Percentiles rank a stretch among this genome's conserved stretches.
Evolutionary conservation across 352 stramenopile genomes (phyloP).

Genomic region (Chrysophaeum taylorii): DNA sequence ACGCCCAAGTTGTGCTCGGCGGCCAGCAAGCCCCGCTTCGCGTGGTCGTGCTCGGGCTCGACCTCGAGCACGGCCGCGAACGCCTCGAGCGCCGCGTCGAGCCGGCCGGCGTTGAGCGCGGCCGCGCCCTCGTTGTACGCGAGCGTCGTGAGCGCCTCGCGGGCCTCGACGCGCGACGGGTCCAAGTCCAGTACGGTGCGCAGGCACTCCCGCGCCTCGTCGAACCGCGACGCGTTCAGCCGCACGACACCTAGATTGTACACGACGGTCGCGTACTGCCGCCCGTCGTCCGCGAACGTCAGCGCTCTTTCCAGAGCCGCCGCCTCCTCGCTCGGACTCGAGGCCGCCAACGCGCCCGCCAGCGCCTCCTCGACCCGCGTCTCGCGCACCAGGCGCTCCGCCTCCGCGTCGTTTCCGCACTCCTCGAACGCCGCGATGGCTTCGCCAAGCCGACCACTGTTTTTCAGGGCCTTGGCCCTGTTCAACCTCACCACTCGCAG

Average conservation of each 20-base stretch:
- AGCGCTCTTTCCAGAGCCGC: too few species aligned
- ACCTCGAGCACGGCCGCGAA: background rate
- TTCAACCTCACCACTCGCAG: too few species aligned
- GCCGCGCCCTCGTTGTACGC: background rate
- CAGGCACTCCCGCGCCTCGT: background rate
- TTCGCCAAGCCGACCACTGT: too few species aligned
- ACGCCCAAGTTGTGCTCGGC: conserved; percentile 1
- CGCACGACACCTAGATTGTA: background rate
- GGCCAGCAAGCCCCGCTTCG: background rate
- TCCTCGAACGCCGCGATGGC: too few species aligned
- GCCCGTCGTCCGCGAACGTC: too few species aligned
- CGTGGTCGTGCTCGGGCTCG: background rate
- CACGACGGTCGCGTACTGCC: too few species aligned
- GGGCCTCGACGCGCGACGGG: background rate
- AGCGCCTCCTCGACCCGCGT: too few species aligned
- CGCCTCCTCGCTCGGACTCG: too few species aligned
- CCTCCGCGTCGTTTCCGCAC: too few species aligned
- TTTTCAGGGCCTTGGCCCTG: too few species aligned
- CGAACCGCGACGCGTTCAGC: background rate
- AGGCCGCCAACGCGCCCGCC: too few species aligned
- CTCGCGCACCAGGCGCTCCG: too few species aligned
- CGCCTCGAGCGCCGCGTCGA: background rate
- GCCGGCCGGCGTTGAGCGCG: background rate
- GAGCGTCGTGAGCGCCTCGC: background rate
- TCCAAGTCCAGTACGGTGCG: background rate